Evolutionary conservation across 2,329 filamentous ascomycete species (phyloP).

Genomic region (Monascus ruber): DNA sequence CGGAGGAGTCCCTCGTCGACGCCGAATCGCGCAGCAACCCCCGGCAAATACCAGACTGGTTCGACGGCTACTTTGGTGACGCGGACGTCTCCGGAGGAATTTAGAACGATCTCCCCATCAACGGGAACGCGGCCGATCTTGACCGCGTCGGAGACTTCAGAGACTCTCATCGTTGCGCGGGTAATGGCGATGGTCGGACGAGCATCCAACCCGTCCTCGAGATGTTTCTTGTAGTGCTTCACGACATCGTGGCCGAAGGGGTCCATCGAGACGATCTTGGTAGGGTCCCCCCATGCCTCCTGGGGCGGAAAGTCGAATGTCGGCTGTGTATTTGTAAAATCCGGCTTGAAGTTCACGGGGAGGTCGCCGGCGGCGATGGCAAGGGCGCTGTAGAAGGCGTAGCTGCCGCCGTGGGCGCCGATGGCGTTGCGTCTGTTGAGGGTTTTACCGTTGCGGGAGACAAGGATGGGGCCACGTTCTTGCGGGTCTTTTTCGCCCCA

Average conservation of each 20-base stretch:
- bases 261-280: conserved; percentile 97
- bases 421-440: conserved; percentile 41
- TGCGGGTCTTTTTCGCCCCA: conserved; percentile 73
- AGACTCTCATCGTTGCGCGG: conserved; percentile 90
- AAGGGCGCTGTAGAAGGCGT: conserved; percentile 89
- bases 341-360: conserved; percentile 65
- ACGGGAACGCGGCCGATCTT: conserved; percentile 60
- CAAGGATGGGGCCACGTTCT: conserved; percentile 75
- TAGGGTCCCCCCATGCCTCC: conserved; percentile 74
- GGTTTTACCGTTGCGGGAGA: conserved; percentile 38
- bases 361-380: conserved; percentile 87
- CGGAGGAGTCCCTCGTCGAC: conserved; percentile 81
- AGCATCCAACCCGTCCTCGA: conserved; percentile 62
- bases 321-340: conserved; percentile 79
- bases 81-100: conserved; percentile 71
- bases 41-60: conserved; percentile 79
- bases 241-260: conserved; percentile 82
- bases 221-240: conserved; percentile 63
- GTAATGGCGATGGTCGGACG: conserved; percentile 86
- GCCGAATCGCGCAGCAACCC: conserved; percentile 83
- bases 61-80: conserved; percentile 97
- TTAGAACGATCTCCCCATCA: conserved; percentile 85
- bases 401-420: conserved; percentile 74
- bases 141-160: conserved; percentile 85
- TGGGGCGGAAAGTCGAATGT: conserved; percentile 83